phyloP scores from a whole-genome alignment of 1,284 basidiomycete genomes.

The Melampsora larici-populina region DNA sequence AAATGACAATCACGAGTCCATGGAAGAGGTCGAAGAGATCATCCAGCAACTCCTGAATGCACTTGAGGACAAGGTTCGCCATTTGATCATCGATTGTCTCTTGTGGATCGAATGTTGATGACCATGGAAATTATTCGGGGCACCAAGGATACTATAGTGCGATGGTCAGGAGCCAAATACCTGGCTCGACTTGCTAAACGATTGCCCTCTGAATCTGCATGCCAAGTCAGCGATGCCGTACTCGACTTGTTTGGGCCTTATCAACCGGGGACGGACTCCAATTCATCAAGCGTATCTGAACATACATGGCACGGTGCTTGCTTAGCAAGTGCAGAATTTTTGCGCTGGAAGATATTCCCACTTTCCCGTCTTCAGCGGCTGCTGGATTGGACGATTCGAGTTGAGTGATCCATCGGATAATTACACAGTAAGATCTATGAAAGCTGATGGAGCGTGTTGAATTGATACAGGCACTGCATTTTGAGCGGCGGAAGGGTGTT shows the following conservation, averaged over 20 bases:
- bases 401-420: slow-evolving; percentile 59
- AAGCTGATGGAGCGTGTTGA: background rate
- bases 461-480: slow-evolving; percentile 70
- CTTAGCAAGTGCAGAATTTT: slow-evolving; percentile 86
- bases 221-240: slow-evolving; percentile 76
- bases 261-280: slow-evolving; percentile 63
- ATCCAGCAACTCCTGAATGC: slow-evolving; percentile 71
- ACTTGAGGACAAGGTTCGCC: slow-evolving; percentile 74
- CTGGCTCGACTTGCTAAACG: slow-evolving; percentile 78
- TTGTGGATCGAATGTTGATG: background rate
- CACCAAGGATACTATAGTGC: slow-evolving; percentile 81
- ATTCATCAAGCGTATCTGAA: slow-evolving; percentile 64
- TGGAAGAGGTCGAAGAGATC: slow-evolving; percentile 72
- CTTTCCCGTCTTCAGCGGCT: slow-evolving; percentile 63
- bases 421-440: slow-evolving; percentile 23
- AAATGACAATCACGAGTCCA: slow-evolving; percentile 61
- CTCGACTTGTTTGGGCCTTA: slow-evolving; percentile 63
- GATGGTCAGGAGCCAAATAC: slow-evolving; percentile 92
- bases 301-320: slow-evolving; percentile 92
- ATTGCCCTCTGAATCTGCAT: slow-evolving; percentile 69
- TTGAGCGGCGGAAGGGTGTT: slow-evolving; percentile 84
- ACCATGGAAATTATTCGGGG: background rate
- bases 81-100: background rate
- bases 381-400: slow-evolving; percentile 68
- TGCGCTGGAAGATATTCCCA: slow-evolving; percentile 70